Evolutionary conservation across 768 basidiomycete genomes (phyloP), one percentile per base, ranked within the genome.

Genomic region (Amanita rimosa): DNA sequence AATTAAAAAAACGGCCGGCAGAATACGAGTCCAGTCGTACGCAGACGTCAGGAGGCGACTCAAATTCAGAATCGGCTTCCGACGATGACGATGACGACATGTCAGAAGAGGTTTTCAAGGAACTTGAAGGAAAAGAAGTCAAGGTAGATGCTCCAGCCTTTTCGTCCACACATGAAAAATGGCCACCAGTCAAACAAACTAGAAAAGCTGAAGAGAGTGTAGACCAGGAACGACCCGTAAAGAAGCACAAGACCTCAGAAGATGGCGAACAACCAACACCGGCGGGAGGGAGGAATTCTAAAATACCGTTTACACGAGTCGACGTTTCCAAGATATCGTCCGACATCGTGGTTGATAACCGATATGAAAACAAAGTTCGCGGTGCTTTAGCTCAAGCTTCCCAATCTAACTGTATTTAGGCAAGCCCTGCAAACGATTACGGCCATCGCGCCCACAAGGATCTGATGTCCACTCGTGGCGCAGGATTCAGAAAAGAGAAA

Each of bases 401-500:
- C 21, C 26, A 44, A 33, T 34, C 27, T 40, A 27, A 17, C 22
- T 42, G 34, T 35, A 13, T 9, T 13, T 54, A 85, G 87, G 72
- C 79, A 2, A 89, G 77, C 0, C 70, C 71, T 1, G 54, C 54
- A 19, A 82, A 82, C 53, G 96, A 98, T 61, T 99, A 99, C 56
- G 95, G 95, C 16, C 83, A 80, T 26, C 75, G 74, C 48, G 95
- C 95, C 0, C 81, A 83, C 54, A 73, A 75, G 34, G 96, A 98
- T 64, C 69, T 99, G 53, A 85, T 95, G 53, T 87, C 93, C 22
- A 98, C 95, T 3, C 79, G 93, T 1, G 95, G 95, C 2, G 85
- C 88, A 42, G 91, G 91, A 2, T 99, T 99, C 73, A 77, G 92
- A 48, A 99, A 98, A 66, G 95, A 96, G 74, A 99, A 99, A 68